phyloP scores from a whole-genome alignment of 495 filamentous ascomycete genomes.

The Thozetella sp. region DNA sequence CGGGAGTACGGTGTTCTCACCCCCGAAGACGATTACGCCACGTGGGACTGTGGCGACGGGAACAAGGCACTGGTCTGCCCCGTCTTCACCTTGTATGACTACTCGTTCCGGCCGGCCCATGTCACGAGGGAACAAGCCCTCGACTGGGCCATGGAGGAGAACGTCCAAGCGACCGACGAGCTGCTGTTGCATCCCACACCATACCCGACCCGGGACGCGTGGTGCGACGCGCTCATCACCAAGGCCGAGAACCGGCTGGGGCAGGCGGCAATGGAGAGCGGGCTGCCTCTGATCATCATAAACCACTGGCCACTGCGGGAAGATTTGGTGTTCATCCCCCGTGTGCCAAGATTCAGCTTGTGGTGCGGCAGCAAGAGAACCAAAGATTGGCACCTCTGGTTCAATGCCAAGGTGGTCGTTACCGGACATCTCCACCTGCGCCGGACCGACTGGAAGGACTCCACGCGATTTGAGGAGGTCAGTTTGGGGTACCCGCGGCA shows the following conservation, averaged over 20 bases:
- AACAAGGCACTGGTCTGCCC: constrained; percentile 23
- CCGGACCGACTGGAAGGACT: constrained; percentile 33
- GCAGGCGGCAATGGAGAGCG: constrained; percentile 11
- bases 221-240: constrained; percentile 20
- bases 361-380: constrained; percentile 35
- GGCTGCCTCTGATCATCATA: constrained; percentile 18
- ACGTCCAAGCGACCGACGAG: constrained; percentile 32
- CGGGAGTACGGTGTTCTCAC: constrained; percentile 27
- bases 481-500: constrained; percentile 31
- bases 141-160: constrained; percentile 28
- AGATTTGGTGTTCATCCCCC: constrained; percentile 30
- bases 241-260: constrained; percentile 14
- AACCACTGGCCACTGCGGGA: constrained; percentile 36
- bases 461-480: constrained; percentile 31
- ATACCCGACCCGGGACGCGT: constrained; percentile 25
- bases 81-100: constrained; percentile 35
- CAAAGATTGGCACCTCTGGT: constrained; percentile 27
- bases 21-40: constrained; percentile 30
- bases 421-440: constrained; percentile 31
- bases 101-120: constrained; percentile 29
- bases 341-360: constrained; percentile 29
- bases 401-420: constrained; percentile 30
- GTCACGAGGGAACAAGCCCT: constrained; percentile 23
- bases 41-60: constrained; percentile 23
- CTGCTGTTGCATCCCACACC: constrained; percentile 30